These are phyloP conservation scores for Cystofilobasidium bisporidii DNA, from an alignment of 768 basidiomycete genomes.

Conservation along the genomic window DNA sequence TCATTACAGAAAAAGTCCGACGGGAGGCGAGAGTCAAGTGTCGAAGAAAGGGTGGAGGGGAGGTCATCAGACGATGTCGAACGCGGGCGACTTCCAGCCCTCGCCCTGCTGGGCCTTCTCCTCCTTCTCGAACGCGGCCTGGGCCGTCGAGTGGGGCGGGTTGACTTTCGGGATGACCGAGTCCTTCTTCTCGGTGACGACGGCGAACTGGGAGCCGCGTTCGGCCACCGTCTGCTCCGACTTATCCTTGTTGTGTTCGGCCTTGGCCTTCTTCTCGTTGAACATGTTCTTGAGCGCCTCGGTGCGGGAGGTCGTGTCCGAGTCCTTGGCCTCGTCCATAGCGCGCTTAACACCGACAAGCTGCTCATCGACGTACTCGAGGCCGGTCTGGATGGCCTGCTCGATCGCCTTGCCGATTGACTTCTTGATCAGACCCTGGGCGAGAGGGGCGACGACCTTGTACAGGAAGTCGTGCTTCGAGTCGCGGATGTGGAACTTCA, in stretches of 20 bases:
- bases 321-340: slow-evolving; percentile 55
- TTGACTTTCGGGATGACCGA: slow-evolving; percentile 49
- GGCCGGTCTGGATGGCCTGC: slow-evolving; percentile 63
- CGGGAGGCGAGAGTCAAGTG: too few relatives aligned
- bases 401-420: slow-evolving; percentile 53
- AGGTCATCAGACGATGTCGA: slow-evolving; percentile 39
- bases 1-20: too few relatives aligned
- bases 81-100: slow-evolving; percentile 49
- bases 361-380: slow-evolving; percentile 83
- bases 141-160: slow-evolving; percentile 18
- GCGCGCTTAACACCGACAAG: slow-evolving; percentile 64
- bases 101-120: slow-evolving; percentile 45
- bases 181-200: slow-evolving; percentile 28
- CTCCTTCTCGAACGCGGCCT: slow-evolving; percentile 40
- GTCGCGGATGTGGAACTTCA: slow-evolving; percentile 85
- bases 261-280: slow-evolving; percentile 45
- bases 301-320: slow-evolving; percentile 43
- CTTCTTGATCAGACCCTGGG: slow-evolving; percentile 60
- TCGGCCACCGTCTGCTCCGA: slow-evolving; percentile 35
- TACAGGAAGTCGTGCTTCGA: slow-evolving; percentile 65
- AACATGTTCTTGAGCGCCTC: slow-evolving; percentile 60
- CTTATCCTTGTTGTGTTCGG: slow-evolving; percentile 44
- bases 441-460: slow-evolving; percentile 26
- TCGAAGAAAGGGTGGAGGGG: too few relatives aligned
- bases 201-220: slow-evolving; percentile 24